phyloP scores from a whole-genome alignment of 140 eudicot genomes.

The Cichorium intybus region DNA sequence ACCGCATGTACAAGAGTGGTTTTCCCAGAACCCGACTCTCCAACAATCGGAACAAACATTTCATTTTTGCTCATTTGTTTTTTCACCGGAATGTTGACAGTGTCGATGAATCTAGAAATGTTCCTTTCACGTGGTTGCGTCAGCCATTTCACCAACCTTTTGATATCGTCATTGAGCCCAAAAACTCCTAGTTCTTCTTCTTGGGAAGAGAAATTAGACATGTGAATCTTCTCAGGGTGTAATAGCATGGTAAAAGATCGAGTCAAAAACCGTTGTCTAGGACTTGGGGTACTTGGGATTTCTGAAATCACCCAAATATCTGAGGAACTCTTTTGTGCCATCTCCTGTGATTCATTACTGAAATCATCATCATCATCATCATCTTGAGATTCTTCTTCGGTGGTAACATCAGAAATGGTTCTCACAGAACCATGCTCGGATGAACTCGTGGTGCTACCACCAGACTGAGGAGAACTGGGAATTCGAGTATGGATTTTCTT shows the following conservation, averaged over 20 bases:
- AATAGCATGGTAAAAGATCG: conserved; percentile 23
- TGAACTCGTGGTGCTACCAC: neutral
- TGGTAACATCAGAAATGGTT: neutral
- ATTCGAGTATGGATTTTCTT: conserved; percentile 7
- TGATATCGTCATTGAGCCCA: conserved; percentile 30
- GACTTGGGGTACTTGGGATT: conserved; percentile 21
- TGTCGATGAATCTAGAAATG: too few relatives aligned
- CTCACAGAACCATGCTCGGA: neutral
- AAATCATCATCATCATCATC: conserved; percentile 20
- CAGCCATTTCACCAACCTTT: conserved; percentile 19
- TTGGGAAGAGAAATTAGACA: conserved; percentile 27
- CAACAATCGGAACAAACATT: conserved; percentile 32
- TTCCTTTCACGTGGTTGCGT: neutral
- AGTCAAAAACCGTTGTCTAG: neutral
- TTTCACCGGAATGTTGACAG: too few relatives aligned
- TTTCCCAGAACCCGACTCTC: conserved; percentile 48
- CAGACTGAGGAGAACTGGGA: neutral
- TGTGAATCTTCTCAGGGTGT: conserved; percentile 18
- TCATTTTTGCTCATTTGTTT: neutral
- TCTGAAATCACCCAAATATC: conserved; percentile 15
- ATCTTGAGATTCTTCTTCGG: neutral
- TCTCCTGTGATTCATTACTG: neutral
- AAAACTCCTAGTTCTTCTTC: conserved; percentile 34
- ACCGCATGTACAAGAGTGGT: conserved; percentile 57
- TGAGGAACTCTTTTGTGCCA: conserved; percentile 14